Conservation (phyloP, 371 early-diverging fungal species). For the Mucor indicus region DNA sequence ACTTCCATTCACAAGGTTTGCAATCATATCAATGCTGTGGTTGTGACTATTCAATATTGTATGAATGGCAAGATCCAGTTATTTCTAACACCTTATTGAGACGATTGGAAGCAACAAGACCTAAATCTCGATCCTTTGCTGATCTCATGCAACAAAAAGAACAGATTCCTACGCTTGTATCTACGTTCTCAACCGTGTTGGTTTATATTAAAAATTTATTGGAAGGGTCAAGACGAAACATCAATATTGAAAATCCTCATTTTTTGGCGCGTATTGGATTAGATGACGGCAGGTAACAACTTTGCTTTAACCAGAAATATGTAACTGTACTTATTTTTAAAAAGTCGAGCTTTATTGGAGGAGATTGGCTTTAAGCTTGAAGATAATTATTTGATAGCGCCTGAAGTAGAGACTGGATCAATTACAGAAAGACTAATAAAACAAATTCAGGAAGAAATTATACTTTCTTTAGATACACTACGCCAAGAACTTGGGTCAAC, state of each 20-base stretch:
- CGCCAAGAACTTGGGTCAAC: slow-evolving; percentile 15
- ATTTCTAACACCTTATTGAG: slow-evolving; percentile 16
- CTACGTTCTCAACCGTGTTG: slow-evolving; percentile 20
- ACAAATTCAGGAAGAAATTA: slow-evolving; percentile 24
- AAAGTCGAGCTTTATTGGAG: slow-evolving; percentile 36
- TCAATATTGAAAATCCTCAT: slow-evolving; percentile 28
- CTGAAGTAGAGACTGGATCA: slow-evolving; percentile 18
- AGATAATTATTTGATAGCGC: slow-evolving; percentile 32
- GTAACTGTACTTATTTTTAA: background rate
- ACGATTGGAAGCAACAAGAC: slow-evolving; percentile 12
- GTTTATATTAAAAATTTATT: slow-evolving; percentile 34
- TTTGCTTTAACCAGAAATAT: background rate
- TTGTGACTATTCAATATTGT: slow-evolving; percentile 13
- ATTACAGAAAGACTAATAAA: slow-evolving; percentile 6
- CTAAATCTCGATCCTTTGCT: slow-evolving; percentile 16
- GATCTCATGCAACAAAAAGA: slow-evolving; percentile 9
- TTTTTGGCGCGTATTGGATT: slow-evolving; percentile 33
- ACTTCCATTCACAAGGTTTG: slow-evolving; percentile 20
- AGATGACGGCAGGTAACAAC: slow-evolving; percentile 33
- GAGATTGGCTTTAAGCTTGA: slow-evolving; percentile 30
- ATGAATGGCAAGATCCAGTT: slow-evolving; percentile 10
- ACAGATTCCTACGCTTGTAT: slow-evolving; percentile 23
- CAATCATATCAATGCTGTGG: slow-evolving; percentile 28
- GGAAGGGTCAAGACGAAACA: slow-evolving; percentile 22
- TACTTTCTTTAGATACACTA: slow-evolving; percentile 16